These are phyloP conservation scores for Irpex sp. DNA, from an alignment of 1,284 basidiomycete genomes.

Conservation along the genomic window DNA sequence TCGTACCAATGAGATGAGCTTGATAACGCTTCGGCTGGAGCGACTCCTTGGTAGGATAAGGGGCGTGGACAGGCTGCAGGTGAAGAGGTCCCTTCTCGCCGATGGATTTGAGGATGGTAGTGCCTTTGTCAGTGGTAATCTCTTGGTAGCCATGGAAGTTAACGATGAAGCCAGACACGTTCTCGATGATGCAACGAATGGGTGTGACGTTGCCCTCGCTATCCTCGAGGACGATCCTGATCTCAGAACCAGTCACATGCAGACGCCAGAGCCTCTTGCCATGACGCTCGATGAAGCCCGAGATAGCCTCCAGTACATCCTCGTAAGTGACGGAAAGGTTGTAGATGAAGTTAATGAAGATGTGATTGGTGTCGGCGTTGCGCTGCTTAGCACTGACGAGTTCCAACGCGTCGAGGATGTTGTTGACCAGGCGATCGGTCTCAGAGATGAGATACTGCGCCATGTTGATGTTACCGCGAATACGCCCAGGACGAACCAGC, in stretches of 20 bases:
- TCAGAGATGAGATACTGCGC: slow-evolving; percentile 98
- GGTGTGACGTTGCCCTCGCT: slow-evolving; percentile 90
- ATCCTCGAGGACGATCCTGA: slow-evolving; percentile 93
- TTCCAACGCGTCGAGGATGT: slow-evolving; percentile 92
- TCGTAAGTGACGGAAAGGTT: slow-evolving; percentile 94
- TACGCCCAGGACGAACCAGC: slow-evolving; percentile 91
- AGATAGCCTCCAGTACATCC: slow-evolving; percentile 92
- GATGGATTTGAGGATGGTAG: slow-evolving; percentile 92
- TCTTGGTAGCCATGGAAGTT: slow-evolving; percentile 99
- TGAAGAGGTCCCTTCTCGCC: slow-evolving; percentile 93
- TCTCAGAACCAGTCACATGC: slow-evolving; percentile 97
- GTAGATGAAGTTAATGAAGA: slow-evolving; percentile 98
- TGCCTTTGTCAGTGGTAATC: slow-evolving; percentile 93
- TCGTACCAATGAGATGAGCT: slow-evolving; percentile 98
- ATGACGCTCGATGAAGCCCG: slow-evolving; percentile 97
- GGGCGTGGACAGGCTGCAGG: slow-evolving; percentile 87
- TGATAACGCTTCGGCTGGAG: slow-evolving; percentile 98
- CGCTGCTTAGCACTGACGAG: slow-evolving; percentile 85
- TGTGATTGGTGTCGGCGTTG: slow-evolving; percentile 93
- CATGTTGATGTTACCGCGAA: slow-evolving; percentile 88
- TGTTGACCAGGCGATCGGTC: slow-evolving; percentile 94
- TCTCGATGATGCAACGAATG: slow-evolving; percentile 97
- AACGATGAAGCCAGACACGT: slow-evolving; percentile 98
- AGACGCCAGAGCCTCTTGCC: slow-evolving; percentile 98
- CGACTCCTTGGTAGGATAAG: slow-evolving; percentile 98